These are phyloP conservation scores for Zopfochytrium polystomum DNA, from an alignment of 371 early-diverging fungal species.

Conservation along the genomic window DNA sequence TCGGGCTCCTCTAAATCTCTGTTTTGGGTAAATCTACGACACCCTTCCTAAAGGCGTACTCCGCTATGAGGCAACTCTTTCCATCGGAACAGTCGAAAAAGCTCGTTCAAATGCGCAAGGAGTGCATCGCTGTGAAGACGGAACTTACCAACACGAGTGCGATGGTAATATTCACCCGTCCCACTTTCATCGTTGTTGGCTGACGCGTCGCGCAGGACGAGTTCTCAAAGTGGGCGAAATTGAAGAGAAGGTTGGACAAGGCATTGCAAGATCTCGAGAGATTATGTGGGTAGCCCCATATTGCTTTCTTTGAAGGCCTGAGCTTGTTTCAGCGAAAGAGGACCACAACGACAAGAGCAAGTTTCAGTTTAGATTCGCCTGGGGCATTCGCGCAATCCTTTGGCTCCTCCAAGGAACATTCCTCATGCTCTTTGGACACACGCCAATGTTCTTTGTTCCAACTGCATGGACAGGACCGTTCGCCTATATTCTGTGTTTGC, in stretches of 20 bases:
- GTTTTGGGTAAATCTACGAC: too few species aligned
- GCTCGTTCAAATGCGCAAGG: too few species aligned
- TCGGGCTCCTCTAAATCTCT: too few species aligned
- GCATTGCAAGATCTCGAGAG: constrained; percentile 26
- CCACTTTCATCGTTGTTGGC: neutral
- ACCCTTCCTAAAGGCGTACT: too few species aligned
- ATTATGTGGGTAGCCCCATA: neutral
- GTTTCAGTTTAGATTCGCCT: constrained; percentile 74
- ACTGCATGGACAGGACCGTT: constrained; percentile 81
- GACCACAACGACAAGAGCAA: constrained; percentile 63
- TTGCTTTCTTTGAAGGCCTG: too few species aligned
- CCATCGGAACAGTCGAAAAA: too few species aligned
- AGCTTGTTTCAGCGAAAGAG: constrained; percentile 63
- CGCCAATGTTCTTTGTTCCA: constrained; percentile 78
- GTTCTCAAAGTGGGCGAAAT: constrained; percentile 93
- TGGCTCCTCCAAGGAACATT: constrained; percentile 67
- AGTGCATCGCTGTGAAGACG: constrained; percentile 9
- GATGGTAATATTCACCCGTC: too few species aligned
- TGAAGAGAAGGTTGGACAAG: constrained; percentile 77
- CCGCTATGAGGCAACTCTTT: too few species aligned
- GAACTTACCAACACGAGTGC: constrained; percentile 15
- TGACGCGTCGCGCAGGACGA: constrained; percentile 61
- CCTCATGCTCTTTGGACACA: constrained; percentile 64
- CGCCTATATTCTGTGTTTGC: constrained; percentile 64
- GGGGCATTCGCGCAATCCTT: constrained; percentile 64